Evolutionary conservation across 352 stramenopile genomes (phyloP).

Genomic region (Pythium plurisporium): DNA sequence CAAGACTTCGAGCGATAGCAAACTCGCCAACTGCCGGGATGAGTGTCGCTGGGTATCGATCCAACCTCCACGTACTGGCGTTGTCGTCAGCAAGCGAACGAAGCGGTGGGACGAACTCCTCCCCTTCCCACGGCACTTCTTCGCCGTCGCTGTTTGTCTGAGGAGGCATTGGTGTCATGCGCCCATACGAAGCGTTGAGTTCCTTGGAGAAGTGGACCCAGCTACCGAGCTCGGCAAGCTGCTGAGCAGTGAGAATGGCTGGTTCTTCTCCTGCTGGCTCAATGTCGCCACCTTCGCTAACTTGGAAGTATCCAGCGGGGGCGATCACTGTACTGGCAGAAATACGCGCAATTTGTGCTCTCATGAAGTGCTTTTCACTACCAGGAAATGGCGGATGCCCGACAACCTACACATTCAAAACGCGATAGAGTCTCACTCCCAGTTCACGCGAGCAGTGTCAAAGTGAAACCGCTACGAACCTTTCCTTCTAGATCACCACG

Average conservation of each 20-base stretch:
- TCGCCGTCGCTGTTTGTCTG: constrained; percentile 72
- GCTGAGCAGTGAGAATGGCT: constrained; percentile 63
- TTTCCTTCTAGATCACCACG: constrained; percentile 78
- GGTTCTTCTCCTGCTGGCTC: constrained; percentile 60
- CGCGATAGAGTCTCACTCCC: too few species aligned
- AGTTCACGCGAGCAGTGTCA: too few species aligned
- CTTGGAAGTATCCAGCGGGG: constrained; percentile 82
- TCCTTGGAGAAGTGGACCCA: constrained; percentile 90
- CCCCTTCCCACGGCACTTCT: constrained; percentile 57
- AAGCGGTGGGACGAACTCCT: constrained; percentile 59
- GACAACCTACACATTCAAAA: constrained; percentile 27
- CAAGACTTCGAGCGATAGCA: constrained; percentile 65
- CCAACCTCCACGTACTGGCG: constrained; percentile 64
- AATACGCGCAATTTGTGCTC: constrained; percentile 89
- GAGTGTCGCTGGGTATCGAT: constrained; percentile 61
- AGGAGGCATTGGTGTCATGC: constrained; percentile 60
- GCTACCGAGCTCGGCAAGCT: constrained; percentile 62
- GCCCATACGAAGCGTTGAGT: constrained; percentile 80
- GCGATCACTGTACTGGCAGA: constrained; percentile 73
- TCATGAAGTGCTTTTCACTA: constrained; percentile 79
- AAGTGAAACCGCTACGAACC: constrained; percentile 21
- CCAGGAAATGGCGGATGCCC: constrained; percentile 89
- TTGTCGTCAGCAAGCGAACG: constrained; percentile 63
- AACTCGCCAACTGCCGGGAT: constrained; percentile 56
- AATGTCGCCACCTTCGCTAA: constrained; percentile 69